phyloP scores from a whole-genome alignment of 306 rosid genomes.

The Cicer judaicum region DNA sequence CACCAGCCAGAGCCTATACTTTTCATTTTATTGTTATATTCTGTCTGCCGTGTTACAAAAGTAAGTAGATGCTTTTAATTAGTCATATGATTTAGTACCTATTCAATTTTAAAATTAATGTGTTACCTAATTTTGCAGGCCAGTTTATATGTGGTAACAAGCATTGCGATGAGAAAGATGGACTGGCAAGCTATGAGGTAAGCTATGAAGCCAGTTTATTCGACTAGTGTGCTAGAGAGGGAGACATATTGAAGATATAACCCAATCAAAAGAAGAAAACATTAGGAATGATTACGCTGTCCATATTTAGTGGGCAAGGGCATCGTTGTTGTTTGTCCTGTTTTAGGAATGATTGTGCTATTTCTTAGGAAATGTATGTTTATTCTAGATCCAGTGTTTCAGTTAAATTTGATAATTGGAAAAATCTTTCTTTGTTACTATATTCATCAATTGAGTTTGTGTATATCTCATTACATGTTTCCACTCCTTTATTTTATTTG shows the following conservation, averaged over 20 bases:
- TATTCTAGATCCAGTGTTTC: conserved; percentile 17
- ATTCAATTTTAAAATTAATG: conserved; percentile 41
- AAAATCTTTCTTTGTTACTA: neutral
- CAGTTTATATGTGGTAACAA: conserved; percentile 88
- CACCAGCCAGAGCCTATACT: conserved; percentile 11
- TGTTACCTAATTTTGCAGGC: conserved; percentile 63
- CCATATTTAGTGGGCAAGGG: conserved; percentile 22
- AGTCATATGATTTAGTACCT: conserved; percentile 24
- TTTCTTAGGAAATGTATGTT: neutral
- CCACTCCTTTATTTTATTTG: conserved; percentile 14
- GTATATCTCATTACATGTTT: conserved; percentile 26
- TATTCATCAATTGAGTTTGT: neutral
- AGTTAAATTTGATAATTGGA: neutral
- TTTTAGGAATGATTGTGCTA: conserved; percentile 2
- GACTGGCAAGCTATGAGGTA: conserved; percentile 89
- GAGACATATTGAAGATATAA: conserved; percentile 17
- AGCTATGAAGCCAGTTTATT: conserved; percentile 38
- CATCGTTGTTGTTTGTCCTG: conserved; percentile 23
- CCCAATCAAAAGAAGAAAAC: neutral
- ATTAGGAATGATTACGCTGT: neutral
- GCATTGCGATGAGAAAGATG: conserved; percentile 75
- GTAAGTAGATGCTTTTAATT: conserved; percentile 14
- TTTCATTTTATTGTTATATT: conserved; percentile 15
- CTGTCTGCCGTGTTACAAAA: conserved; percentile 23
- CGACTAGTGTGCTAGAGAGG: conserved; percentile 10